Percentiles rank a stretch among this genome's conserved stretches.
These are phyloP conservation scores for Citrus australasica DNA, from an alignment of 345 rosid species.

Conservation along the genomic window DNA sequence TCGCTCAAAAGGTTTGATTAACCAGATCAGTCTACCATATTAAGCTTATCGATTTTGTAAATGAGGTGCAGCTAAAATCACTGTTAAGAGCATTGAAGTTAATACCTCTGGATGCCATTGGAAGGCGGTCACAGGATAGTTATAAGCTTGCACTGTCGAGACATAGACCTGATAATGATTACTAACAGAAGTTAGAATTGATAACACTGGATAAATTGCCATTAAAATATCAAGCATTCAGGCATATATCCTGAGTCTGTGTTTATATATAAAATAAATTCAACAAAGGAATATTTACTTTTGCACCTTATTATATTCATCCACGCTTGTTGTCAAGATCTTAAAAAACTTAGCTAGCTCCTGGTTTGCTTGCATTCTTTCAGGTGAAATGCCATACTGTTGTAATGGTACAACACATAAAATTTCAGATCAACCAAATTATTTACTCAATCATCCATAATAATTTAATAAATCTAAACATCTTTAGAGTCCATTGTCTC, in stretches of 20 bases:
- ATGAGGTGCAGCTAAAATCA: no score
- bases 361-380: slow-evolving; percentile 33
- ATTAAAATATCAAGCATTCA: background rate
- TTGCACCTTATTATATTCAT: slow-evolving; percentile 58
- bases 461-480: no score
- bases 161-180: slow-evolving; percentile 59
- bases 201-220: background rate
- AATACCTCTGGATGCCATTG: slow-evolving; percentile 98
- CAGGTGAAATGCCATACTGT: slow-evolving; percentile 85
- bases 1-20: no score
- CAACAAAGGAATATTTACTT: background rate
- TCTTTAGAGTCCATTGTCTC: background rate
- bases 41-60: no score
- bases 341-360: slow-evolving; percentile 64
- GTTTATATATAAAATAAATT: no score
- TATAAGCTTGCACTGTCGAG: slow-evolving; percentile 70
- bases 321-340: slow-evolving; percentile 67
- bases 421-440: background rate
- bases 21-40: no score
- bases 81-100: background rate
- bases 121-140: slow-evolving; percentile 83
- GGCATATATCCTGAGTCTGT: background rate
- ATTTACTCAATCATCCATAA: background rate
- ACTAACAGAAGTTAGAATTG: slow-evolving; percentile 3
- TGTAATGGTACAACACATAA: slow-evolving; percentile 12